Percentiles rank a stretch among this genome's conserved stretches.
Conservation (phyloP, 441 rosid species). For the Populus tomentosa region DNA sequence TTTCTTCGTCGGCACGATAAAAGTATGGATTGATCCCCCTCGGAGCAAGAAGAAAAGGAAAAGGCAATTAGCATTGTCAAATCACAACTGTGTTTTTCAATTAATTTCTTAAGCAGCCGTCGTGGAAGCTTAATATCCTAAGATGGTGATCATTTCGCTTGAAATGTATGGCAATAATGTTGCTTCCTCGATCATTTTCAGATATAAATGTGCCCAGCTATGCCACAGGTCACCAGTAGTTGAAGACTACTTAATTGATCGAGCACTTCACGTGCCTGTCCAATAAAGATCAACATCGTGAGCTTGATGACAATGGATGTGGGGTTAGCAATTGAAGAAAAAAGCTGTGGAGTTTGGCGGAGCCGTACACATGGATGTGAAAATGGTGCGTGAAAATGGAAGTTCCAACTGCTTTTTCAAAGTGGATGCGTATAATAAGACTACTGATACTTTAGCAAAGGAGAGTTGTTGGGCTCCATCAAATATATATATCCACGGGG, state of each 20-base stretch:
- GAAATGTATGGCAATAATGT: neutral
- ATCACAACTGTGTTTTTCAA: too few relatives aligned
- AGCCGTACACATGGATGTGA: neutral
- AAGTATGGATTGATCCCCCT: too few relatives aligned
- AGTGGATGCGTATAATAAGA: neutral
- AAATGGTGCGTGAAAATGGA: too few relatives aligned
- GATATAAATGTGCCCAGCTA: neutral
- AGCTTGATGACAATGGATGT: neutral
- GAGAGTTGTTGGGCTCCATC: neutral
- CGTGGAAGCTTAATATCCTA: neutral
- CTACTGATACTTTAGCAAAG: neutral
- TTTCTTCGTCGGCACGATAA: too few relatives aligned
- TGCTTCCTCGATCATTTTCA: neutral
- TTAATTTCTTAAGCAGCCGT: too few relatives aligned
- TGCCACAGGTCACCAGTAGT: neutral
- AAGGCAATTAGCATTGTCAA: too few relatives aligned
- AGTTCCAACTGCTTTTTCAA: neutral
- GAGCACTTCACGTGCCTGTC: neutral
- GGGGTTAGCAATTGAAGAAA: neutral
- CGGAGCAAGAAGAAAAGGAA: too few relatives aligned
- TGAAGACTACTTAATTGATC: neutral
- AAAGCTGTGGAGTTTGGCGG: neutral
- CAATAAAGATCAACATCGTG: neutral
- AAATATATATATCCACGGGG: too few relatives aligned
- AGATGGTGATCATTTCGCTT: neutral